Conservation (phyloP, 116 monocot species). For the Thalassia testudinum region DNA sequence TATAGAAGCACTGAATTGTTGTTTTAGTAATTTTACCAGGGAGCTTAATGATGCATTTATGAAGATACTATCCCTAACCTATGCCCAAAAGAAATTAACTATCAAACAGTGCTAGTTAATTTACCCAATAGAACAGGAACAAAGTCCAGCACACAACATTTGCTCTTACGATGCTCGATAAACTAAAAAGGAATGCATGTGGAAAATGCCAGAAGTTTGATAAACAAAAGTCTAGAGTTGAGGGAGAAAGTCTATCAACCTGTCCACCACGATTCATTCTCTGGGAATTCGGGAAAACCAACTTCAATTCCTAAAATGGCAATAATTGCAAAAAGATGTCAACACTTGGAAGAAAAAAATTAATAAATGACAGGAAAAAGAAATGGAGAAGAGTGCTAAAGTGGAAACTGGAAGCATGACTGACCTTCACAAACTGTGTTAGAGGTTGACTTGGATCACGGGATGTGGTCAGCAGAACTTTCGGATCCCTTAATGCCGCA, state of each 20-base stretch:
- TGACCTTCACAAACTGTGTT: conserved; percentile 67
- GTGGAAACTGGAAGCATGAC: neutral
- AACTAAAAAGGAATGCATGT: too few relatives aligned
- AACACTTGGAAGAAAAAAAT: conserved; percentile 1
- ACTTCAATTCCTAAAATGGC: conserved; percentile 57
- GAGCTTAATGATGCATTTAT: too few relatives aligned
- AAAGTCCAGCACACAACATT: too few relatives aligned
- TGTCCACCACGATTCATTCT: conserved; percentile 99
- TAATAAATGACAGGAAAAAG: neutral
- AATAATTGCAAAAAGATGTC: too few relatives aligned
- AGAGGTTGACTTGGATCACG: conserved; percentile 91
- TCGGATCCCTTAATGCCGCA: conserved; percentile 61
- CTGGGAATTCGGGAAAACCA: conserved; percentile 84
- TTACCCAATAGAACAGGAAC: too few relatives aligned
- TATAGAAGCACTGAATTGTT: too few relatives aligned
- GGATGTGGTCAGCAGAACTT: conserved; percentile 85
- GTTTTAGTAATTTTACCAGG: too few relatives aligned
- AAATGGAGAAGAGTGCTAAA: neutral
- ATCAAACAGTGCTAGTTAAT: too few relatives aligned
- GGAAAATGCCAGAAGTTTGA: neutral
- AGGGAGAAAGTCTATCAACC: conserved; percentile 20
- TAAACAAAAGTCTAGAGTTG: neutral
- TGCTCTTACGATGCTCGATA: too few relatives aligned
- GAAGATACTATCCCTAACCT: too few relatives aligned
- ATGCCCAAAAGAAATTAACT: too few relatives aligned